Percentiles rank a stretch among this genome's conserved stretches.
These are phyloP conservation scores for Trametes cinnabarina DNA, from an alignment of 768 basidiomycete species.

Conservation along the genomic window DNA sequence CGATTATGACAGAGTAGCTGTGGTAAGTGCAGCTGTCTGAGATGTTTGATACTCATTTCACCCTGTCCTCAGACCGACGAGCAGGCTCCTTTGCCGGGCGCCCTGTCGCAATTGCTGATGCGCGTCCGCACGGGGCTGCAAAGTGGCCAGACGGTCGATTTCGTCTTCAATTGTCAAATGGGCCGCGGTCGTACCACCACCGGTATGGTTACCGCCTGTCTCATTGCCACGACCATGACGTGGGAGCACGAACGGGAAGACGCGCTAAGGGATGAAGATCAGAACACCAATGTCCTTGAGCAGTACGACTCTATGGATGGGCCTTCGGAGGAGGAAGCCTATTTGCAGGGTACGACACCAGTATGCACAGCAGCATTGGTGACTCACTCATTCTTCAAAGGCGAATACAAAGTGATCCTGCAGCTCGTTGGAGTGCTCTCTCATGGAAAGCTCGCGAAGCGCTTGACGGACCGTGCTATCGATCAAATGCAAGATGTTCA, in stretches of 20 bases:
- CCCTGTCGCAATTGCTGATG: constrained; percentile 74
- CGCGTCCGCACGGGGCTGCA: constrained; percentile 59
- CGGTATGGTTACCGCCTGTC: constrained; percentile 88
- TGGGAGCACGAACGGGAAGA: constrained; percentile 49
- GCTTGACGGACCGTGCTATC: constrained; percentile 81
- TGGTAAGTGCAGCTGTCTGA: constrained; percentile 50
- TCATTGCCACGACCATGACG: constrained; percentile 73
- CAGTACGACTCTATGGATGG: constrained; percentile 75
- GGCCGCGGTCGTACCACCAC: constrained; percentile 89
- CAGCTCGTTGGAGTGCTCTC: constrained; percentile 91
- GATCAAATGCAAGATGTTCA: constrained; percentile 97
- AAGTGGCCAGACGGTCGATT: constrained; percentile 59
- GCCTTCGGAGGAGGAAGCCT: constrained; percentile 84
- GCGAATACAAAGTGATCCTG: constrained; percentile 95
- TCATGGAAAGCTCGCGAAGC: constrained; percentile 90
- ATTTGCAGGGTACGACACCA: constrained; percentile 71
- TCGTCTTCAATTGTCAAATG: constrained; percentile 98
- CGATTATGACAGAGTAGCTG: constrained; percentile 85
- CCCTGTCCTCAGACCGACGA: constrained; percentile 75
- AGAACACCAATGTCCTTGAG: constrained; percentile 37
- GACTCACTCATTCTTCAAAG: constrained; percentile 37
- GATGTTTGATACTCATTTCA: background rate
- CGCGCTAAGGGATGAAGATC: constrained; percentile 29
- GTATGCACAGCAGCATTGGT: background rate
- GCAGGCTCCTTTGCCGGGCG: constrained; percentile 90